Evolutionary conservation across 2,329 filamentous ascomycete species (phyloP), one percentile per base, ranked within the genome.

Genomic region (Tolypocladium sp.): DNA sequence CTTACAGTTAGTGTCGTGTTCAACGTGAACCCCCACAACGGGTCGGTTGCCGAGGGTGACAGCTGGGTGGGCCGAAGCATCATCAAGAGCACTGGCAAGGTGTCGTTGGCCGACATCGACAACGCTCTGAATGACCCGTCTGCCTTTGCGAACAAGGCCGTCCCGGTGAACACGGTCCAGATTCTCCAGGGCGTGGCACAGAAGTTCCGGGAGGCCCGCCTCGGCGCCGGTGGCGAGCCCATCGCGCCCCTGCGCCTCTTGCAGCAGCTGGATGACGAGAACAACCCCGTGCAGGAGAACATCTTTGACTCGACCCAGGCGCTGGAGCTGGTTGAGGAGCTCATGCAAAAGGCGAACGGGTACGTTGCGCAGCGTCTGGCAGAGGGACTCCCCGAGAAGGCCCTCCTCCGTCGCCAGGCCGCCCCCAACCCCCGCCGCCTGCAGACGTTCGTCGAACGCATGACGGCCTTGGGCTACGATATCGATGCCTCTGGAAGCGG

Each of bases 191-290:
- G 85, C 65, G 85, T 97, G 63, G 86, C 92, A 6, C 89, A 92
- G 70, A 96, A 94, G 73, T 95, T 97, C 82, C 89, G 92, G 51
- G 91, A 97, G 76, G 81, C 85, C 56, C 89, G 94, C 61, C 89
- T 97, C 60, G 90, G 89, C 59, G 88, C 92, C 57, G 88, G 89
- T 41, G 86, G 86, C 51, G 85, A 89, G 63, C 86, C 89, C 15
- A 90, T 96, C 67, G 89, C 92, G 40, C 88, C 93, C 46, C 84
- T 99, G 57, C 89, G 94, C 59, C 82, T 99, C 54, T 80, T 97
- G 62, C 92, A 96, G 74, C 92, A 96, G 76, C 82, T 97, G 46
- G 94, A 99, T 66, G 94, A 99, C 67, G 94, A 99, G 80, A 97
- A 97, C 73, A 91, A 97, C 57, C 94, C 93, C 2, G 92, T 97